Evolutionary conservation across 805 yeast species (phyloP).

Genomic region (Lipomyces spencermartinsiae): DNA sequence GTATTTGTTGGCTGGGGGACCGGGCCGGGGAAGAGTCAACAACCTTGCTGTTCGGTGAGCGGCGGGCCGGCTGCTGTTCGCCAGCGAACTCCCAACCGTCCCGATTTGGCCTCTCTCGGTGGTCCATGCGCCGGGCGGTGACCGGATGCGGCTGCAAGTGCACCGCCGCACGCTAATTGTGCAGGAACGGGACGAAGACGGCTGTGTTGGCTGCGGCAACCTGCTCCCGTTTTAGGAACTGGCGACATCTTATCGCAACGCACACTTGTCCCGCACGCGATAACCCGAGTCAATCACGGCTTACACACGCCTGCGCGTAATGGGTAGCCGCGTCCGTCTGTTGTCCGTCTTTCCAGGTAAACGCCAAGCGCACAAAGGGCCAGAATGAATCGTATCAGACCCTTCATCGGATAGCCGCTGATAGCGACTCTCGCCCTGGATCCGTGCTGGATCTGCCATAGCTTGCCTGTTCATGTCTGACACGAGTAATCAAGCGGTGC

Average conservation of each 20-base stretch:
- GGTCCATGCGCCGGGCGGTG: not conserved
- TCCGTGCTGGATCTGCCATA: no score
- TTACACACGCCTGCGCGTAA: no score
- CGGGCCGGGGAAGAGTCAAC: slow-evolving; percentile 19
- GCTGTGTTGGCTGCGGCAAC: not conserved
- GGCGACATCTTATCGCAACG: not conserved
- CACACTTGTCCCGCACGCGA: no score
- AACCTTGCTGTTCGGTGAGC: not conserved
- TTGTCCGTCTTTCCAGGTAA: no score
- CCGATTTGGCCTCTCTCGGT: slow-evolving; percentile 7
- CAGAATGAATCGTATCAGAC: no score
- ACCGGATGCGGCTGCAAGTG: slow-evolving; percentile 12
- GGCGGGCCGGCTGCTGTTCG: not conserved
- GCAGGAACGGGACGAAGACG: not conserved
- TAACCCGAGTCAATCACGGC: no score
- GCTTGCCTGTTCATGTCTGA: no score
- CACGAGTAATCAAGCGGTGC: no score
- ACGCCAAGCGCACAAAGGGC: no score
- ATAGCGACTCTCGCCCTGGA: no score
- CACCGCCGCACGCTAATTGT: slow-evolving; percentile 15
- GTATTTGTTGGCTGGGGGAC: slow-evolving; percentile 6
- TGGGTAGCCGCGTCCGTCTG: no score
- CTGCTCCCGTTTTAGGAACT: not conserved
- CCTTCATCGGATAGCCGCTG: no score
- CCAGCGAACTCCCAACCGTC: slow-evolving; percentile 15